Evolutionary conservation across 2,329 filamentous ascomycete species (phyloP), one percentile per base, ranked within the genome.

Genomic region (Aspergillus novofumigatus): DNA sequence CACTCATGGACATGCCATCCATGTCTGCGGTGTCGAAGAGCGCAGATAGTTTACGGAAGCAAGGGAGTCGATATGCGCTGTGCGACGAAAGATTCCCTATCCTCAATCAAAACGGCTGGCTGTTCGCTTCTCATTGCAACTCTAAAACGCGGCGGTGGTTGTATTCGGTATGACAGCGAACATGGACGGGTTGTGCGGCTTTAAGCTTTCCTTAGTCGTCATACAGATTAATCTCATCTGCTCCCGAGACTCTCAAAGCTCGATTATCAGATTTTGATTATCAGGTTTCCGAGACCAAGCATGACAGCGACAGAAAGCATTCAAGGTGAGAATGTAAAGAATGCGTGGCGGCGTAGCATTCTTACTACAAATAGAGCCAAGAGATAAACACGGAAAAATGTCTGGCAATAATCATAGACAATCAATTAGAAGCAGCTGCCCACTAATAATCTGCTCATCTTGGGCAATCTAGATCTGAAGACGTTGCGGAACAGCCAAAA

Each of bases 1-100:
- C 60, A 47, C 56, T 55, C 64, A 68, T 70, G 47, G 51, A 44
- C 67, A 69, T 70, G 48, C 59, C 62, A 9, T 57, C 57, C 63
- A 68, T 67, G 29, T 49, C 55, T 67, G 69, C 70, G 28, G 59
- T 60, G 20, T 54, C 51, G 44, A 14, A 11, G 21, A 23, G 11
- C 9, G 3, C 23, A 23, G 10, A 20, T 45, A 45, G 7, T 45
- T 23, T 45, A 45, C 14, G 14, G 32, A 38, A 17, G 32, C 32
- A 17, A 21, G 41, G 41, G 3, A 14, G 21, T 47, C 44, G 11
- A 25, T 47, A 2, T 47, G 21, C 11, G 21, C 42, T 45, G 42
- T 45, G 32, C 32, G 32, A 17, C 32, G 32, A 38, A 17, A 38
- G 32, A 38, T 38, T 17, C 17, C 32, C 32, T 38, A 17, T 38